Base-by-base conservation (phyloP, 2,329 filamentous ascomycete species). In the Didymella glomerata region DNA sequence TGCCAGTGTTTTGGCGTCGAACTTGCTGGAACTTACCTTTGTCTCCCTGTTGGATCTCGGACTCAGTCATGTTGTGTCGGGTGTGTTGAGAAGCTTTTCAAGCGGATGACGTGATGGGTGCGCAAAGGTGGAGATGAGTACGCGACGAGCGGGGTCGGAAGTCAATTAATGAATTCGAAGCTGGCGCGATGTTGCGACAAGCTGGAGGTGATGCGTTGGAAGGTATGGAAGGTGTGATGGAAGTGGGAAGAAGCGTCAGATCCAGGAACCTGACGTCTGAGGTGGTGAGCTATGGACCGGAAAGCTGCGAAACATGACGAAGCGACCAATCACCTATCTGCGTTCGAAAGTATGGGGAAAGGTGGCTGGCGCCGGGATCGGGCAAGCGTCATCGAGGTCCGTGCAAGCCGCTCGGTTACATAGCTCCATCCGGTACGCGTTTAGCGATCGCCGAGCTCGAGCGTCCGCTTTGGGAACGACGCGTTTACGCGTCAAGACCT, bases 11-110 rank as follows among this genome's bases (percentile, higher is more conserved):
- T 9, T 10, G 14, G 41, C 20, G 25, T 11, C n/a, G 30, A n/a
- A 44, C 36, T 34, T 34, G 36, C 13, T 4, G 41, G 32, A 22
- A 61, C 72, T 42, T 68, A 77, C 75, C 75, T 72, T 77, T 65
- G 52, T 77, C 75, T 57, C 75, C 75, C 49, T 76, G 52, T 47
- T 77, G 71, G 45, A 77, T 68, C 55, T 76, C 62, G 27, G 68
- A 69, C 34, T 76, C 74, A 42, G 73, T 69, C 75, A 77, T 77
- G 55, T 46, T 72, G 69, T 55, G 59, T 20, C 55, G 62, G 56
- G 54, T 52, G 34, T 42, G 51, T 52, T 27, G 48, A 47, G 45
- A 59, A 62, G 63, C 45, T 61, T 66, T 63, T 46, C 54, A 57
- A 51, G 54, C 57, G 44, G 63, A 73, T 74, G 72, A 76, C 69